phyloP scores from a whole-genome alignment of 352 stramenopile genomes.

The Phytophthora lateralis region DNA sequence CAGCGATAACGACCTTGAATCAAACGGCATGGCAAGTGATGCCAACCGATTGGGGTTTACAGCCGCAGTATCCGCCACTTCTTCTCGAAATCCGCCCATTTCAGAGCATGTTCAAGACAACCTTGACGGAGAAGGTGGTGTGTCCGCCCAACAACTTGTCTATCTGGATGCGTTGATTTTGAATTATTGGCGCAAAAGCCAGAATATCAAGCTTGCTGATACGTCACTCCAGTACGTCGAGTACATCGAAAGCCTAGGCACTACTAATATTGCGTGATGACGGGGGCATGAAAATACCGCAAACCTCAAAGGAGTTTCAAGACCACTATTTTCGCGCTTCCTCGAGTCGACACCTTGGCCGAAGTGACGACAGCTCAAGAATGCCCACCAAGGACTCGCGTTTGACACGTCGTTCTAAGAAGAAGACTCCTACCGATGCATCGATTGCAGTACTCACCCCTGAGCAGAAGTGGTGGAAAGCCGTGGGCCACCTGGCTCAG shows the following conservation, averaged over 20 bases:
- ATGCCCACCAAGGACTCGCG: slow-evolving; percentile 18
- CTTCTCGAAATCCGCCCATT: slow-evolving; percentile 18
- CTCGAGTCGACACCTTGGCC: slow-evolving; percentile 6
- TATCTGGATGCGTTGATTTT: slow-evolving; percentile 68
- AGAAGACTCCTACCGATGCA: slow-evolving; percentile 18
- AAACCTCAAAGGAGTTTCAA: slow-evolving; percentile 24
- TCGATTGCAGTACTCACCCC: slow-evolving; percentile 11
- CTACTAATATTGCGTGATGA: slow-evolving; percentile 5
- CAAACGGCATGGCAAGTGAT: not conserved
- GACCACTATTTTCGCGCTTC: slow-evolving; percentile 18
- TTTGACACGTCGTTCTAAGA: slow-evolving; percentile 13
- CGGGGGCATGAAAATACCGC: not conserved
- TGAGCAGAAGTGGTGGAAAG: slow-evolving; percentile 51
- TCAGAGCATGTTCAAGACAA: slow-evolving; percentile 54
- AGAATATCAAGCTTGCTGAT: slow-evolving; percentile 35
- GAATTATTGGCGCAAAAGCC: slow-evolving; percentile 53
- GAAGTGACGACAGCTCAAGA: slow-evolving; percentile 4
- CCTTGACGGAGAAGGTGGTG: slow-evolving; percentile 21
- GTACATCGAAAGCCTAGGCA: slow-evolving; percentile 45
- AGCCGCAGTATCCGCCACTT: slow-evolving; percentile 24
- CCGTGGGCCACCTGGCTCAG: slow-evolving; percentile 42
- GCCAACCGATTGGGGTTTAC: slow-evolving; percentile 21
- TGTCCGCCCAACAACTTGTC: slow-evolving; percentile 57
- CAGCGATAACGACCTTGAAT: slow-evolving; percentile 27
- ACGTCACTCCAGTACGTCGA: slow-evolving; percentile 52